Evolutionary conservation across 441 rosid genomes (phyloP).

Genomic region (Capsella rubella): DNA sequence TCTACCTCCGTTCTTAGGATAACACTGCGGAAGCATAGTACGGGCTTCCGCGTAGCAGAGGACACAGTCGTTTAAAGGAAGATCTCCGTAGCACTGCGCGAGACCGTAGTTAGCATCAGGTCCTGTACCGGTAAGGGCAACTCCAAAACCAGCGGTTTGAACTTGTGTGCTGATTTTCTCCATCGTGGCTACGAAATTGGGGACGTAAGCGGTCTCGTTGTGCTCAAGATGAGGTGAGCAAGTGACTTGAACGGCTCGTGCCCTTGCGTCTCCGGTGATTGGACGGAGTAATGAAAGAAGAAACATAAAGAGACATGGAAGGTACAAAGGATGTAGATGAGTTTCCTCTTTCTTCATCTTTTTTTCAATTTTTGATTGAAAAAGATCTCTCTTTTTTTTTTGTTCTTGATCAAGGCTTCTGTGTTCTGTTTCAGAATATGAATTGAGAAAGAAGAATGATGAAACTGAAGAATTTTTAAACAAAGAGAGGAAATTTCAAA

Average conservation of each 20-base stretch:
- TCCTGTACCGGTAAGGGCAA: constrained; percentile 73
- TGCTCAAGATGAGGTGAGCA: constrained; percentile 64
- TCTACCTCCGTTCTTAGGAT: constrained; percentile 75
- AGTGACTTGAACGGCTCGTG: constrained; percentile 50
- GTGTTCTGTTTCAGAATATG: constrained; percentile 15
- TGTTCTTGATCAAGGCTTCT: not conserved
- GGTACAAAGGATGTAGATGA: constrained; percentile 22
- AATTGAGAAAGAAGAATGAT: constrained; percentile 4
- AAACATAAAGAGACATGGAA: constrained; percentile 28
- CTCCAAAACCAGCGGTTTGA: constrained; percentile 63
- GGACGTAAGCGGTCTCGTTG: constrained; percentile 65
- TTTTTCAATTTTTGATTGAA: not conserved
- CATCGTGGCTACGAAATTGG: constrained; percentile 81
- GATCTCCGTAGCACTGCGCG: constrained; percentile 92
- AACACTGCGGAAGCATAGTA: constrained; percentile 87
- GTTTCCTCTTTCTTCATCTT: constrained; percentile 37
- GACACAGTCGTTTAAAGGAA: constrained; percentile 76
- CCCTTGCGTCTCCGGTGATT: constrained; percentile 65
- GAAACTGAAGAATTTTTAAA: constrained; percentile 6
- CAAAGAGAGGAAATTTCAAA: constrained; percentile 9
- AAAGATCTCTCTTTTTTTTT: not conserved
- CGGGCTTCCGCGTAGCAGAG: constrained; percentile 93
- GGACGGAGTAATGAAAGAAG: constrained; percentile 32
- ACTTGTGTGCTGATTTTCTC: constrained; percentile 75
- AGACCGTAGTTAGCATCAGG: constrained; percentile 76